Percentiles rank a stretch among this genome's conserved stretches.
Evolutionary conservation across 257 asterid genomes (phyloP).

Genomic region (Fraxinus excelsior): DNA sequence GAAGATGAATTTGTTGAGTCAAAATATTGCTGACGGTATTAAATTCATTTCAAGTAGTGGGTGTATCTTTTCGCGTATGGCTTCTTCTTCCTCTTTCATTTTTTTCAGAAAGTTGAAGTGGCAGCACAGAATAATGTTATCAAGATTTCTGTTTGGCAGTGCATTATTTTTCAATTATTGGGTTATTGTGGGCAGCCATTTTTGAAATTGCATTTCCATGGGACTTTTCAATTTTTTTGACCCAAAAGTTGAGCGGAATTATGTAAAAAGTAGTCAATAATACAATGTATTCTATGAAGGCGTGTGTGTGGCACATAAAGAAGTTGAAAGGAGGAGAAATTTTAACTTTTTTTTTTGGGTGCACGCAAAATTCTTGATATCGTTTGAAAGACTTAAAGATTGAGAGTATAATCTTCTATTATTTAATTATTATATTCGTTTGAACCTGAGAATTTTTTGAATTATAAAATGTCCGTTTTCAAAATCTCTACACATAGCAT

Average conservation of each 20-base stretch:
- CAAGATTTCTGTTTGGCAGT: conserved; percentile 5
- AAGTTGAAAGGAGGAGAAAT: neutral
- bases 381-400: neutral
- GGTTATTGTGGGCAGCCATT: conserved; percentile 8
- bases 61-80: neutral
- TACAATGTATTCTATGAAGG: conserved; percentile 19
- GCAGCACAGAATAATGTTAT: conserved; percentile 24
- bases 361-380: neutral
- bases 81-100: neutral
- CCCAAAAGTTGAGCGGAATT: conserved; percentile 26
- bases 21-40: neutral
- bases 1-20: neutral
- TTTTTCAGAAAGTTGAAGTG: neutral
- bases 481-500: too few species aligned
- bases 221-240: conserved; percentile 23
- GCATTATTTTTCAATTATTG: conserved; percentile 10
- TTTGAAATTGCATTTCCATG: conserved; percentile 3
- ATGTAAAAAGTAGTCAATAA: conserved; percentile 31
- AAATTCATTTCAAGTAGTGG: neutral
- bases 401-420: too few species aligned
- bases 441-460: too few species aligned
- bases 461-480: too few species aligned
- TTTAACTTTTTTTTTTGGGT: neutral
- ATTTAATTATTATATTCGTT: too few species aligned
- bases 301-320: conserved; percentile 31